Conservation (phyloP, 331 rosid species). For the Pyrus hybrid region DNA sequence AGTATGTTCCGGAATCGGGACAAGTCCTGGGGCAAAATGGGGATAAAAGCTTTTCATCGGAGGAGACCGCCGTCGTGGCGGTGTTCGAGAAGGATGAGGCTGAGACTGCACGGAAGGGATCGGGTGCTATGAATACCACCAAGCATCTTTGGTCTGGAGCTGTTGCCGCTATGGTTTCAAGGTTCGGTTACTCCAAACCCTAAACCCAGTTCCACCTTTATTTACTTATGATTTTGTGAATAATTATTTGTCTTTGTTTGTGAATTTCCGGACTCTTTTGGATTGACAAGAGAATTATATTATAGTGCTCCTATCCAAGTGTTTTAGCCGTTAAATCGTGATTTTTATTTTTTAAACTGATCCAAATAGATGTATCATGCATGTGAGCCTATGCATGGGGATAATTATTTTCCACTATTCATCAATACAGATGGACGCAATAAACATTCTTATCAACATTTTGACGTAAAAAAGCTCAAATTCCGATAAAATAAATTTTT, state of each 20-base stretch:
- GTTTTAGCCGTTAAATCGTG: no score
- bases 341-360: background rate
- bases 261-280: background rate
- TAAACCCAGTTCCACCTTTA: no score
- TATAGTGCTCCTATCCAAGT: background rate
- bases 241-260: background rate
- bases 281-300: background rate
- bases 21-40: conserved; percentile 34
- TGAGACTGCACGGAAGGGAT: conserved; percentile 15
- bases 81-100: conserved; percentile 10
- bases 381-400: no score
- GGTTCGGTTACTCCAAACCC: conserved; percentile 11
- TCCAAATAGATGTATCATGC: no score
- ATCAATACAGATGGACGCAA: no score
- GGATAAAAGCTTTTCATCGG: conserved; percentile 9
- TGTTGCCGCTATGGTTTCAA: conserved; percentile 47
- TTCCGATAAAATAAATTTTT: background rate
- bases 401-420: no score
- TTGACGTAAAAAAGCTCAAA: no score
- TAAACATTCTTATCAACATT: no score
- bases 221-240: no score
- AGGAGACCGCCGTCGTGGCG: background rate
- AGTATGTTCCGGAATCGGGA: conserved; percentile 38
- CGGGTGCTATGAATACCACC: conserved; percentile 39
- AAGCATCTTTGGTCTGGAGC: conserved; percentile 50